These are phyloP conservation scores for Punica granatum DNA, from an alignment of 345 rosid species.

Conservation along the genomic window DNA sequence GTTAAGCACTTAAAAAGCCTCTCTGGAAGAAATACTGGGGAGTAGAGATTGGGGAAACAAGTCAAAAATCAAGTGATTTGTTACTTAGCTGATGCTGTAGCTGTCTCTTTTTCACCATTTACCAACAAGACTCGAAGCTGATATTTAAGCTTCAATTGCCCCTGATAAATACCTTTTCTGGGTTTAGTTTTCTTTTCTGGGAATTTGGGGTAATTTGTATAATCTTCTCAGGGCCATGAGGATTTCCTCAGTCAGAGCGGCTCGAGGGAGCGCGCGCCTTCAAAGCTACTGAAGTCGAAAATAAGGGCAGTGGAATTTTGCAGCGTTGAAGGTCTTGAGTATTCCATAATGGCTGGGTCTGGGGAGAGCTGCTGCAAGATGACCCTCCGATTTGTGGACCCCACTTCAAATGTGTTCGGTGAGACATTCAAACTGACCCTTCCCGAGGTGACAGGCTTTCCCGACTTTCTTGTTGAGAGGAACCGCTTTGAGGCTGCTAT, in stretches of 20 bases:
- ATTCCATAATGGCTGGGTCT: conserved; percentile 81
- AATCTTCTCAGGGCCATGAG: conserved; percentile 74
- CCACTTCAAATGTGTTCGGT: conserved; percentile 42
- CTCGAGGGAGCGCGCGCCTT: conserved; percentile 62
- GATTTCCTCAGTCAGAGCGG: conserved; percentile 44
- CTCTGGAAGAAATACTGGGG: not conserved
- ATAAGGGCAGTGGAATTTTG: conserved; percentile 84
- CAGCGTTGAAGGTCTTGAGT: conserved; percentile 71
- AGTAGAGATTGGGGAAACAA: not conserved
- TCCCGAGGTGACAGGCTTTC: conserved; percentile 78
- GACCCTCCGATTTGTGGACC: conserved; percentile 73
- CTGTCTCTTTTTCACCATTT: too few species aligned
- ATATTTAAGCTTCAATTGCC: not conserved
- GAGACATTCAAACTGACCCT: conserved; percentile 61
- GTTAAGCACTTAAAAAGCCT: not conserved
- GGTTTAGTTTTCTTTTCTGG: not conserved
- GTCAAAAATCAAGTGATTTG: too few species aligned
- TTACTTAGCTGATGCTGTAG: too few species aligned
- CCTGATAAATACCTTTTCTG: too few species aligned
- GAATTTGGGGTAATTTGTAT: not conserved
- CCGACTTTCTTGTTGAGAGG: conserved; percentile 95
- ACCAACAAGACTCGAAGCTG: too few species aligned
- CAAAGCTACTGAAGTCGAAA: conserved; percentile 49
- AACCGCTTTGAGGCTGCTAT: conserved; percentile 80
- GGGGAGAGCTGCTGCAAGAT: conserved; percentile 98